Percentiles rank a stretch among this genome's conserved stretches.
These are phyloP conservation scores for Hypomyces perniciosus DNA, from an alignment of 2,329 filamentous ascomycete genomes.

Conservation along the genomic window DNA sequence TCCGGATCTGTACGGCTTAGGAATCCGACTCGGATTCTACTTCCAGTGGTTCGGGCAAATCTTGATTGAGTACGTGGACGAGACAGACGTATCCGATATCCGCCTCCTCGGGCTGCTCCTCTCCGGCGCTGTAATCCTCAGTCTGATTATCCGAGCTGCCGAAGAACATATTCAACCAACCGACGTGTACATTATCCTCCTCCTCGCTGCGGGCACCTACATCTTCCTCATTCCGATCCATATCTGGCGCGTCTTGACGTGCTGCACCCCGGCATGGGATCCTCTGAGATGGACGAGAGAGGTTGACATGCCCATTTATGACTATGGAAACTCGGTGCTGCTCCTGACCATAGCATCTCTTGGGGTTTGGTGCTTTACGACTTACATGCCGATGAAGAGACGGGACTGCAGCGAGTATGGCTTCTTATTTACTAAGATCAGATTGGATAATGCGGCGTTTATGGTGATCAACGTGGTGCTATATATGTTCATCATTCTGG, in stretches of 20 bases:
- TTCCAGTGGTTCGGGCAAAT: slow-evolving; percentile 31
- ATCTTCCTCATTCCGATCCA: slow-evolving; percentile 29
- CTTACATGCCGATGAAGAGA: slow-evolving; percentile 18
- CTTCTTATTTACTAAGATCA: slow-evolving; percentile 27
- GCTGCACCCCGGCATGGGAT: slow-evolving; percentile 26
- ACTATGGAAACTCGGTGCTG: slow-evolving; percentile 20
- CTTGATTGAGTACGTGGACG: slow-evolving; percentile 26
- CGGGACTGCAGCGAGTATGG: slow-evolving; percentile 21
- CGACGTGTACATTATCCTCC: slow-evolving; percentile 8
- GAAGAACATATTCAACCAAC: slow-evolving; percentile 15
- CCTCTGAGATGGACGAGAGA: slow-evolving; percentile 25
- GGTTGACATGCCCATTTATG: slow-evolving; percentile 20
- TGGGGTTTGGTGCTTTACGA: slow-evolving; percentile 28
- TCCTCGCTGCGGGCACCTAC: slow-evolving; percentile 25
- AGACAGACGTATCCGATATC: slow-evolving; percentile 22
- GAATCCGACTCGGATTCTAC: slow-evolving; percentile 30
- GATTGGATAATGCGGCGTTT: slow-evolving; percentile 22
- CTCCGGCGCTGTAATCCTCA: slow-evolving; percentile 22
- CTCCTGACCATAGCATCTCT: slow-evolving; percentile 23
- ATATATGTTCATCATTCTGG: slow-evolving; percentile 22
- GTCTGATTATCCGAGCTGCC: slow-evolving; percentile 24
- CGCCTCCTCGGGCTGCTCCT: slow-evolving; percentile 28
- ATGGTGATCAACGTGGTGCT: slow-evolving; percentile 25
- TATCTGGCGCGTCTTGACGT: slow-evolving; percentile 27
- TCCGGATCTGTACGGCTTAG: slow-evolving; percentile 30